A percentile compares a stretch with the other conserved stretches of the same genome.
Evolutionary conservation across 441 rosid genomes (phyloP).

Genomic region (Isatis lusitanica): DNA sequence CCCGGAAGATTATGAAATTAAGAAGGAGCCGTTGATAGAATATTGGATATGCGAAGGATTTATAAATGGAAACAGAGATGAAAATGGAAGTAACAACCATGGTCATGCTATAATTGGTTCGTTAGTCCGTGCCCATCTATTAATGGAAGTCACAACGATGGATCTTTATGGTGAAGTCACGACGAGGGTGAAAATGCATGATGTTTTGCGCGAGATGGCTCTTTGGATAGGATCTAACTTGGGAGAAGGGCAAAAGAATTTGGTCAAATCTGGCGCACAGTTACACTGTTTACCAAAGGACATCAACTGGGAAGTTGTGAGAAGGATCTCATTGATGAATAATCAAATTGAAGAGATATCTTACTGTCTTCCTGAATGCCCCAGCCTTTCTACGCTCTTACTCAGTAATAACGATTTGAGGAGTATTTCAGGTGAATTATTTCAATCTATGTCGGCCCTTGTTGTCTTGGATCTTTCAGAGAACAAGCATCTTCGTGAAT

Average conservation of each 20-base stretch:
- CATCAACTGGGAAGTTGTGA: neutral
- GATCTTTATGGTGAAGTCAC: neutral
- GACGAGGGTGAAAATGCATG: neutral
- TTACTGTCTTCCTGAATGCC: neutral
- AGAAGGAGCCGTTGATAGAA: neutral
- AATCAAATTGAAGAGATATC: slow-evolving; percentile 1
- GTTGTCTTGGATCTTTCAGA: too few species aligned
- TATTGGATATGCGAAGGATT: neutral
- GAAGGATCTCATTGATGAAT: slow-evolving; percentile 30
- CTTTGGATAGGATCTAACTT: too few species aligned
- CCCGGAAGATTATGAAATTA: slow-evolving; percentile 24
- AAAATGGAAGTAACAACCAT: too few species aligned
- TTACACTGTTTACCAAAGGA: neutral
- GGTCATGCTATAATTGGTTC: neutral
- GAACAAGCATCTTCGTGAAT: too few species aligned
- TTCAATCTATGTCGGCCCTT: too few species aligned
- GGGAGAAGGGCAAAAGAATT: too few species aligned
- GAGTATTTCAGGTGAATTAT: neutral
- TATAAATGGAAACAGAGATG: neutral
- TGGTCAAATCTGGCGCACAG: too few species aligned
- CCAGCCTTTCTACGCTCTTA: neutral
- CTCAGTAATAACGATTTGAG: neutral
- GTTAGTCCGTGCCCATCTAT: neutral
- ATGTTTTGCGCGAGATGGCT: neutral
- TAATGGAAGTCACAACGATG: neutral